phyloP scores from a whole-genome alignment of 1,284 basidiomycete genomes.

The Polyporus tsugae region DNA sequence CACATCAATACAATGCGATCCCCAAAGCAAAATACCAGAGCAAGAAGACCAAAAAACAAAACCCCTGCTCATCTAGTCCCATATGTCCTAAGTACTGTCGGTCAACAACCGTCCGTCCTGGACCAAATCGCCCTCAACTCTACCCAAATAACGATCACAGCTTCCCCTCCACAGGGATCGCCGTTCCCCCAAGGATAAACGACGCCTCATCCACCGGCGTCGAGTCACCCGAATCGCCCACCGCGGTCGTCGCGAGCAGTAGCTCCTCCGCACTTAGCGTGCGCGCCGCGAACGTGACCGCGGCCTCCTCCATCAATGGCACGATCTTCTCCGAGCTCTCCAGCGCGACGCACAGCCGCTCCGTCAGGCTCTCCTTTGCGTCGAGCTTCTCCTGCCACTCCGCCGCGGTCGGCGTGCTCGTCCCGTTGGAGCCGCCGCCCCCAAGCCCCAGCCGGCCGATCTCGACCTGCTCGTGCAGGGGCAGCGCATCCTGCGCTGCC shows the following conservation, averaged over 20 bases:
- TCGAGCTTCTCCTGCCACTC: conserved; percentile 33
- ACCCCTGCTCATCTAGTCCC: neutral
- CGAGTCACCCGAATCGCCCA: conserved; percentile 12
- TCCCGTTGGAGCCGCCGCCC: conserved; percentile 17
- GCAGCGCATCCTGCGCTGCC: conserved; percentile 31
- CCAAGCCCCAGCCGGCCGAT: conserved; percentile 2
- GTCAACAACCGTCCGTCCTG: neutral
- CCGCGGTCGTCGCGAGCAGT: conserved; percentile 20
- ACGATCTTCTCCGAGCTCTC: conserved; percentile 32
- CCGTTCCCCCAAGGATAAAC: neutral
- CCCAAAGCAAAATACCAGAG: conserved; percentile 6
- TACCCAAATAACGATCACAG: neutral
- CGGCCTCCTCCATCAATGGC: conserved; percentile 24
- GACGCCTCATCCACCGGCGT: conserved; percentile 6
- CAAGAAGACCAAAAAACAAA: neutral
- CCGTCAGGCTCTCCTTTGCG: conserved; percentile 29
- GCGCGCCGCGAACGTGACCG: conserved; percentile 28
- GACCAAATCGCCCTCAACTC: neutral
- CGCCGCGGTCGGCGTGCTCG: conserved; percentile 25
- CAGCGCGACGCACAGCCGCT: conserved; percentile 26
- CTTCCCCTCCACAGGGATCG: conserved; percentile 13
- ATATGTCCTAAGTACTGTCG: neutral
- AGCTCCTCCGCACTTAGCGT: conserved; percentile 32
- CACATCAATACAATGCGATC: conserved; percentile 8
- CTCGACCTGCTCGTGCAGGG: conserved; percentile 23